Evolutionary conservation across 208 protist genomes (phyloP).

Genomic region (Entamoeba moshkovskii): DNA sequence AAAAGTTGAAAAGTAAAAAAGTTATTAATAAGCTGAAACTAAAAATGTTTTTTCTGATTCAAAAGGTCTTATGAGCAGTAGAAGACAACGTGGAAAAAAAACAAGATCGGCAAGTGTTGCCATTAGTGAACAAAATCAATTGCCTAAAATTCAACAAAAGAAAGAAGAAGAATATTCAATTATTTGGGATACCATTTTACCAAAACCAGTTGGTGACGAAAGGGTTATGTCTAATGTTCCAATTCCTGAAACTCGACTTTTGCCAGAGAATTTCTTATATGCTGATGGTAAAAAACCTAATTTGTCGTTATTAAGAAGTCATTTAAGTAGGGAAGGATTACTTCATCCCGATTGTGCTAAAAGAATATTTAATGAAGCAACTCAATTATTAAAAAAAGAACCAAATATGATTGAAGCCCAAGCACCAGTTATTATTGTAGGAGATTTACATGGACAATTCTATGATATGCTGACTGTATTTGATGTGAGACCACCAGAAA

Average conservation of each 20-base stretch:
- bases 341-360: neutral
- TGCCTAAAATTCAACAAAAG: too few relatives aligned
- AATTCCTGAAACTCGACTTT: neutral
- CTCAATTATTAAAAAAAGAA: neutral
- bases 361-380: neutral
- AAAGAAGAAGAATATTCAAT: too few relatives aligned
- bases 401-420: slow-evolving; percentile 19
- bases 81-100: too few relatives aligned
- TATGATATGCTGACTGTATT: slow-evolving; percentile 36
- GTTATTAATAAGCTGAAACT: too few relatives aligned
- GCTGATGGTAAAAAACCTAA: neutral
- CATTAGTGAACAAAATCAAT: too few relatives aligned
- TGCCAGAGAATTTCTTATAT: neutral
- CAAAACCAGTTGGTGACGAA: too few relatives aligned
- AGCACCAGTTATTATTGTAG: slow-evolving; percentile 45
- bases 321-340: neutral
- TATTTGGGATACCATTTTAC: too few relatives aligned
- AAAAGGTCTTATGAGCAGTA: too few relatives aligned
- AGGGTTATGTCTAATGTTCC: too few relatives aligned
- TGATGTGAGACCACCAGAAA: slow-evolving; percentile 11
- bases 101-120: too few relatives aligned
- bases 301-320: neutral
- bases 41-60: too few relatives aligned
- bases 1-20: too few relatives aligned
- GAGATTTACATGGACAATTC: slow-evolving; percentile 37